These are phyloP conservation scores for Delphinella strobiligena DNA, from an alignment of 2,329 filamentous ascomycete species.

Conservation along the genomic window DNA sequence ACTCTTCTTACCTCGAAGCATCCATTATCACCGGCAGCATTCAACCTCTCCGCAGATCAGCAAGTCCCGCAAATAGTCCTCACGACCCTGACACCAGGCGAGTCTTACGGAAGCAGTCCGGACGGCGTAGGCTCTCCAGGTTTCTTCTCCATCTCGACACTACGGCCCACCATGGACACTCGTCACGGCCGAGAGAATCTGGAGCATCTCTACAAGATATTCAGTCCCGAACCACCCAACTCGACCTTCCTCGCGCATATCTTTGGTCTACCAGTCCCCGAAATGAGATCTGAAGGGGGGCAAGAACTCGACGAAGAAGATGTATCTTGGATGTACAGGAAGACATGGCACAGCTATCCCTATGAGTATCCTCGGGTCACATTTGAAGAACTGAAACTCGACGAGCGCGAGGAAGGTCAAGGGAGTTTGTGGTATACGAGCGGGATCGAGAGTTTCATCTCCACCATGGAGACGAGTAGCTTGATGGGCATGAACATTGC, in stretches of 20 bases:
- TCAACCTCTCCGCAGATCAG: conserved; percentile 49
- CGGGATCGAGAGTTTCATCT: conserved; percentile 84
- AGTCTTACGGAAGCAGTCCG: conserved; percentile 36
- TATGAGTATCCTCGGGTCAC: conserved; percentile 71
- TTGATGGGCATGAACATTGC: conserved; percentile 84
- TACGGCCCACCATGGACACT: conserved; percentile 49
- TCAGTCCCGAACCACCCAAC: conserved; percentile 42
- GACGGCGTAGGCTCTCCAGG: conserved; percentile 56
- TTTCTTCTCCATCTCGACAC: conserved; percentile 77
- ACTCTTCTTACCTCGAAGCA: conserved; percentile 75
- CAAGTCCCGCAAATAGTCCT: conserved; percentile 62
- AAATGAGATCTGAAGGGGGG: conserved; percentile 16
- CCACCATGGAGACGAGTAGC: conserved; percentile 92
- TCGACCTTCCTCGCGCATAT: conserved; percentile 36
- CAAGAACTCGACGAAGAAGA: conserved; percentile 23
- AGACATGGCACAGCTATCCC: conserved; percentile 76
- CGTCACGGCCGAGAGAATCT: conserved; percentile 13
- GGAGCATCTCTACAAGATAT: conserved; percentile 56
- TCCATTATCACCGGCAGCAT: conserved; percentile 58
- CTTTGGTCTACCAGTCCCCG: conserved; percentile 29
- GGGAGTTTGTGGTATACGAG: conserved; percentile 57
- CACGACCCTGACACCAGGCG: conserved; percentile 60
- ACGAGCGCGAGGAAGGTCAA: too few relatives aligned
- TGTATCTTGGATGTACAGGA: conserved; percentile 66
- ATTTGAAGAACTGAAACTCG: conserved; percentile 70